Percentiles rank a stretch among this genome's conserved stretches.
phyloP scores from a whole-genome alignment of 192 early-diverging fungal genomes.

The Chytriomyces confervae region DNA sequence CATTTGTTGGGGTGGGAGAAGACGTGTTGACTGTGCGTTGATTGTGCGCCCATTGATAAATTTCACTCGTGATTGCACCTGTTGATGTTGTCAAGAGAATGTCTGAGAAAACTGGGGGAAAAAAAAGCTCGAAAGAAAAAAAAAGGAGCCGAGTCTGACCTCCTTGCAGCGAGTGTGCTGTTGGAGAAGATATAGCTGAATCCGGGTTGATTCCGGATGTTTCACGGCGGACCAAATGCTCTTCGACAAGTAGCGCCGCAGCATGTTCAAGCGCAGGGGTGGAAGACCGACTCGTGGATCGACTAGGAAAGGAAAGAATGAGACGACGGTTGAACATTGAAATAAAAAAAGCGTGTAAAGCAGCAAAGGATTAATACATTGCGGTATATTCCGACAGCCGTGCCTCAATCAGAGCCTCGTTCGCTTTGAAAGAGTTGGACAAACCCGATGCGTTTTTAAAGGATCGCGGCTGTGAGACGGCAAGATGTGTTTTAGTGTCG shows the following conservation, averaged over 20 bases:
- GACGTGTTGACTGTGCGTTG: slow-evolving; percentile 45
- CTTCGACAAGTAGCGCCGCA: slow-evolving; percentile 8
- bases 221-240: neutral
- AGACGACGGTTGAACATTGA: neutral
- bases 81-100: neutral
- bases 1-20: slow-evolving; percentile 42
- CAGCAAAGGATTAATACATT: neutral
- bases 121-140: neutral
- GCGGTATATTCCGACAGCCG: slow-evolving; percentile 8
- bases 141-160: neutral
- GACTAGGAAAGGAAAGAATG: neutral
- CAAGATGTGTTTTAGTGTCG: neutral
- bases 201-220: neutral
- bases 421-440: slow-evolving; percentile 1
- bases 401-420: neutral
- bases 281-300: neutral
- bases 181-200: neutral
- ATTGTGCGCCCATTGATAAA: slow-evolving; percentile 88
- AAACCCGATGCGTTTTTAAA: neutral
- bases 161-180: slow-evolving; percentile 2
- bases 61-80: slow-evolving; percentile 83
- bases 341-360: neutral
- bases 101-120: neutral
- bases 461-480: neutral
- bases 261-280: slow-evolving; percentile 20